Percentiles rank a stretch among this genome's conserved stretches.
These are phyloP conservation scores for Paramecium sonneborni DNA, from an alignment of 73 alveolate species.

Conservation along the genomic window DNA sequence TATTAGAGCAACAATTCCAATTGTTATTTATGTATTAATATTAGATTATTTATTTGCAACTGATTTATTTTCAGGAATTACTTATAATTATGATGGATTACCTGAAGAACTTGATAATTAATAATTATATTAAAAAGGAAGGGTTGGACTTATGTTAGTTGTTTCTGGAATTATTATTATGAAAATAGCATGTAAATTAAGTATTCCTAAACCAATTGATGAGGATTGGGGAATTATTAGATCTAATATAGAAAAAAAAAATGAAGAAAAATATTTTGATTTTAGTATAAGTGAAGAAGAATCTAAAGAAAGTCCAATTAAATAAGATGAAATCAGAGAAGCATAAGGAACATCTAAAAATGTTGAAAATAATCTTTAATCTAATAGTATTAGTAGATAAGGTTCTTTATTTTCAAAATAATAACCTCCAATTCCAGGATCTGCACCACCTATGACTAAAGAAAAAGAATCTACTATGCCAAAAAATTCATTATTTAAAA, in stretches of 20 bases:
- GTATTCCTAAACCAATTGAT: conserved; percentile 20
- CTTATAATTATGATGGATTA: conserved; percentile 30
- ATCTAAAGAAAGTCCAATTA: conserved; percentile 2
- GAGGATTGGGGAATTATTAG: conserved; percentile 24
- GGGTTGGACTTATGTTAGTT: conserved; percentile 9
- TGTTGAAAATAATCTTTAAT: neutral
- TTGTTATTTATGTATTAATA: neutral
- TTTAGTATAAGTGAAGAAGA: neutral
- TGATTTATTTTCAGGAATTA: neutral
- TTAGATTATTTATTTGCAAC: neutral
- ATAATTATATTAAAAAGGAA: neutral
- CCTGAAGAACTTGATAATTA: neutral
- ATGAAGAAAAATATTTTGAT: neutral
- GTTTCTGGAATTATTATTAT: neutral
- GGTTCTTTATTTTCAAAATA: neutral
- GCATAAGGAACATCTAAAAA: neutral
- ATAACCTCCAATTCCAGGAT: neutral
- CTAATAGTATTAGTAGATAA: conserved; percentile 19
- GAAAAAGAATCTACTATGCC: neutral
- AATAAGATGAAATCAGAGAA: conserved; percentile 51
- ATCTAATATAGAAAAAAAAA: neutral
- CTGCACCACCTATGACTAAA: neutral
- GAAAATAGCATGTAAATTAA: conserved; percentile 28
- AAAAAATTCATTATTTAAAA: conserved; percentile 12
- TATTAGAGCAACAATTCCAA: conserved; percentile 24